Conservation (phyloP, 1,139 yeast species). For the Taphrina populina region DNA sequence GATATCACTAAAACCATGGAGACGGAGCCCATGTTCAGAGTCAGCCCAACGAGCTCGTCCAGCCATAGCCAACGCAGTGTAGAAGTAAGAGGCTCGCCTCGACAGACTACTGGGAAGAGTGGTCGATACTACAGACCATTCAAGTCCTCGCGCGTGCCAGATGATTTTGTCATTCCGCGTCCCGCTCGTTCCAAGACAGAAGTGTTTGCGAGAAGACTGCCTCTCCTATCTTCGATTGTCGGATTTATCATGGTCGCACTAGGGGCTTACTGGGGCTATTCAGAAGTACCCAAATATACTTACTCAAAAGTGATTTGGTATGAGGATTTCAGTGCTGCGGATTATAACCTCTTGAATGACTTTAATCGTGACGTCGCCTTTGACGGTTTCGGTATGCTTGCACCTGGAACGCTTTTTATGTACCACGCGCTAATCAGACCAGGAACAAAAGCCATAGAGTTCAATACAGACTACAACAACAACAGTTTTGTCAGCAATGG, state of each 20-base stretch:
- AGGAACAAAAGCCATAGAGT: constrained; percentile 33
- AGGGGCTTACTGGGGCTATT: constrained; percentile 37
- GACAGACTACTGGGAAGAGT: background rate
- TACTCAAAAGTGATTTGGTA: constrained; percentile 36
- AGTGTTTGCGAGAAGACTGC: constrained; percentile 23
- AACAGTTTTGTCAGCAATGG: constrained; percentile 37
- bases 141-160: constrained; percentile 12
- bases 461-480: constrained; percentile 36
- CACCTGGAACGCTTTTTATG: background rate
- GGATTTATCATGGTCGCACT: constrained; percentile 32
- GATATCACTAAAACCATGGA: background rate
- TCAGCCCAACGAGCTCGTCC: constrained; percentile 1
- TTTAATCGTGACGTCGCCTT: constrained; percentile 38
- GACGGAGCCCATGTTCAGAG: background rate
- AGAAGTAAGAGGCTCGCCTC: background rate
- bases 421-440: background rate
- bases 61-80: too few relatives aligned
- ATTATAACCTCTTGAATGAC: constrained; percentile 25
- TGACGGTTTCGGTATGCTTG: constrained; percentile 22
- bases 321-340: constrained; percentile 30
- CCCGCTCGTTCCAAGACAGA: constrained; percentile 3
- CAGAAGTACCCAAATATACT: constrained; percentile 34
- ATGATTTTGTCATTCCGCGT: constrained; percentile 7
- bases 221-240: constrained; percentile 12
- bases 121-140: constrained; percentile 11